These are phyloP conservation scores for Gonium pectorale DNA, from an alignment of 139 green algal genomes.

Conservation along the genomic window DNA sequence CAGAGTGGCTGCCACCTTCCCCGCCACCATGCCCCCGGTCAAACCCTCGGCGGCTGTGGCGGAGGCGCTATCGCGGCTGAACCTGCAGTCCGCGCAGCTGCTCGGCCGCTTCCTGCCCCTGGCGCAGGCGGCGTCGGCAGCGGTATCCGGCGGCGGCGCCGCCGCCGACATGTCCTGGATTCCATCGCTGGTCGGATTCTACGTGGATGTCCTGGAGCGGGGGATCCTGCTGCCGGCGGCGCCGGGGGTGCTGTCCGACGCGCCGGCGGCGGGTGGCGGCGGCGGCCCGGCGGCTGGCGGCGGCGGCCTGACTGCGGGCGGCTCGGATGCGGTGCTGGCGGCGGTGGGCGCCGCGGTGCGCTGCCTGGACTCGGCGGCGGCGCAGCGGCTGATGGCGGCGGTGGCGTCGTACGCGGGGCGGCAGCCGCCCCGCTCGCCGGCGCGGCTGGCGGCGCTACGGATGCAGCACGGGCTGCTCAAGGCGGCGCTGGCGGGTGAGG, in stretches of 20 bases:
- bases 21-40: constrained; percentile 41
- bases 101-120: constrained; percentile 58
- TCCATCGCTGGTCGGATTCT: constrained; percentile 37
- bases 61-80: constrained; percentile 66
- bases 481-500: constrained; percentile 8
- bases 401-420: constrained; percentile 15
- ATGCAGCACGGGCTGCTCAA: constrained; percentile 50
- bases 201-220: constrained; percentile 35
- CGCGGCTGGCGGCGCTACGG: constrained; percentile 35
- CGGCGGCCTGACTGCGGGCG: constrained; percentile 2
- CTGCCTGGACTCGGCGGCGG: not conserved
- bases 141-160: not conserved
- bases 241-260: constrained; percentile 13
- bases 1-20: constrained; percentile 59
- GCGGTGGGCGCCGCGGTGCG: constrained; percentile 35
- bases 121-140: not conserved
- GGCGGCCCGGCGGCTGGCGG: not conserved
- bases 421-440: constrained; percentile 11
- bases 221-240: constrained; percentile 46
- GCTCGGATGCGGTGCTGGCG: constrained; percentile 8
- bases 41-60: constrained; percentile 17
- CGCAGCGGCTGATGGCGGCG: constrained; percentile 39
- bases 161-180: constrained; percentile 18
- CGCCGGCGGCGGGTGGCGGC: no score
- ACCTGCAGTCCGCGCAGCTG: constrained; percentile 66